Evolutionary conservation across 2,329 filamentous ascomycete genomes (phyloP).

Genomic region (Ceratocystis eucalypticola): DNA sequence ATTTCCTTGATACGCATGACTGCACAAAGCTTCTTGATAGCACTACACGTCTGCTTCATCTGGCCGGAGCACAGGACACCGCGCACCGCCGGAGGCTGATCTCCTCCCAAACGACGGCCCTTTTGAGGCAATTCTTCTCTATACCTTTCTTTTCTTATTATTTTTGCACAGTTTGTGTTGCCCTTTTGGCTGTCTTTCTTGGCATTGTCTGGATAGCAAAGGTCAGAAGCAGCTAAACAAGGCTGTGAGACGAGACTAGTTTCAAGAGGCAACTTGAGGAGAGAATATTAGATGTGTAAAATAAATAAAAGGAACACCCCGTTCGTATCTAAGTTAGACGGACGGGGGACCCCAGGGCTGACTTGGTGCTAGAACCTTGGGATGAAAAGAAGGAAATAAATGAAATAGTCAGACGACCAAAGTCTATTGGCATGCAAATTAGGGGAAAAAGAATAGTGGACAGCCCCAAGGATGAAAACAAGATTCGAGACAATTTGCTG

Average conservation of each 20-base stretch:
- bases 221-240: neutral
- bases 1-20: too few relatives aligned
- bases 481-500: neutral
- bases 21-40: too few relatives aligned
- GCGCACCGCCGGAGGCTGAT: neutral
- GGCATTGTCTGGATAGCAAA: neutral
- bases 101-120: neutral
- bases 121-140: neutral
- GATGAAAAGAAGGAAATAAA: neutral
- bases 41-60: too few relatives aligned
- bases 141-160: neutral
- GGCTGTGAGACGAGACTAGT: constrained; percentile 3
- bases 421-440: neutral
- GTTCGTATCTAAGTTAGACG: neutral
- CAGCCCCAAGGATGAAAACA: neutral
- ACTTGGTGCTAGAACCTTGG: neutral
- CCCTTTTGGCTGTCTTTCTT: neutral
- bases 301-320: neutral
- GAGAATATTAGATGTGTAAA: neutral
- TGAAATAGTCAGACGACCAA: neutral
- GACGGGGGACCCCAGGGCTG: neutral
- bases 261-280: neutral
- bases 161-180: neutral
- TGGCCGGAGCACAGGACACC: too few relatives aligned
- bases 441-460: neutral